Conservation (phyloP, 2,329 filamentous ascomycete genomes). For the Lecanicillium sp. region DNA sequence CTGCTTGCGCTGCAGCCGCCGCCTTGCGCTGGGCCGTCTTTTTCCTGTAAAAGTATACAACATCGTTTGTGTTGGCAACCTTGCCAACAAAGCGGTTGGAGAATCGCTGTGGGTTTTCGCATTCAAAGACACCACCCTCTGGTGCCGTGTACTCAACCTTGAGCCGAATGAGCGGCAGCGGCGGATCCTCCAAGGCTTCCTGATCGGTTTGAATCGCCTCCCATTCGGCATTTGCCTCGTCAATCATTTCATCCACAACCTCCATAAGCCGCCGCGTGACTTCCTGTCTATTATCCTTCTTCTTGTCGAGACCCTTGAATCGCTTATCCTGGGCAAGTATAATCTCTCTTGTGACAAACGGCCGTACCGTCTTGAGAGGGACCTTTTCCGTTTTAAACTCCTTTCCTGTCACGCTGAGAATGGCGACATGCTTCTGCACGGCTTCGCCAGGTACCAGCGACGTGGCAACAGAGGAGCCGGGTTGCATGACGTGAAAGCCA, state of each 20-base stretch:
- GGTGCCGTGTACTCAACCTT: conserved; percentile 85
- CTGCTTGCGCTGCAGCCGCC: conserved; percentile 41
- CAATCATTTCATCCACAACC: conserved; percentile 80
- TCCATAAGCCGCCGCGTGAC: conserved; percentile 69
- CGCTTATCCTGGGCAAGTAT: conserved; percentile 65
- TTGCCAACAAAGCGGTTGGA: conserved; percentile 86
- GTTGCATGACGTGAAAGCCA: conserved; percentile 93
- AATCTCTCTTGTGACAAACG: conserved; percentile 82
- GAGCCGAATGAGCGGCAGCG: conserved; percentile 77
- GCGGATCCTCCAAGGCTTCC: conserved; percentile 51
- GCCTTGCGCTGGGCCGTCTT: conserved; percentile 51
- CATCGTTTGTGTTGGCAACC: conserved; percentile 90
- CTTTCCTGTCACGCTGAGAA: conserved; percentile 75
- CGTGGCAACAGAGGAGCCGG: conserved; percentile 91
- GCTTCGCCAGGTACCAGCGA: conserved; percentile 87
- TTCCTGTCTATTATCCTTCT: conserved; percentile 75
- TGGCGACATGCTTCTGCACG: conserved; percentile 81
- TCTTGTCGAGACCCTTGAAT: conserved; percentile 70
- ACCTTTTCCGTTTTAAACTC: conserved; percentile 76
- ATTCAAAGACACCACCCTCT: conserved; percentile 78
- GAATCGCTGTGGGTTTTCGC: conserved; percentile 92
- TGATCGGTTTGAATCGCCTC: conserved; percentile 62
- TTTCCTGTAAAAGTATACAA: conserved; percentile 87
- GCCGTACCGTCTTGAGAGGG: conserved; percentile 78
- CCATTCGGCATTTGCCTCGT: conserved; percentile 78